Evolutionary conservation across 2,329 filamentous ascomycete species (phyloP), one percentile per base, ranked within the genome.

Genomic region (Microascus cirrosus): DNA sequence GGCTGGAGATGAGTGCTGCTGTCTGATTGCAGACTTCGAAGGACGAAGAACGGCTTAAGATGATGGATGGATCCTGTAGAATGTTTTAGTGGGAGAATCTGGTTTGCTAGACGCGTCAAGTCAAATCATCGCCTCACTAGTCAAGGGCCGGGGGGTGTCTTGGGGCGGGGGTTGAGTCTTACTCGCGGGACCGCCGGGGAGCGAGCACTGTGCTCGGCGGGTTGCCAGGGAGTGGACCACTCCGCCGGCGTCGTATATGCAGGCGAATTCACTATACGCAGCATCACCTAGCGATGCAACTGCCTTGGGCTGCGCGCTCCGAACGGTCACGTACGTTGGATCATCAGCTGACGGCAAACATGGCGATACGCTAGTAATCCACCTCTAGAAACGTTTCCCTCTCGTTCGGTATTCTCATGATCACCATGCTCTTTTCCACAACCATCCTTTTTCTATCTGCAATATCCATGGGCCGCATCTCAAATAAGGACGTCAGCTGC

Each of bases 391-490:
- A 60, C 0, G 59, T 63, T 5, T 58, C 57, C 20, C 62, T 42
- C 60, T 71, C 69, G 28, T 68, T 68, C 6, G 61, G 25, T 18
- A 63, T 62, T 35, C 67, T 64, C 61, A 70, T 63, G 1, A 68
- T 63, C 0, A 69, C 69, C 20, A 60, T 62, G 12, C 63, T 52
- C 57, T 66, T 69, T 1, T 70, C 68, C 0, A 73, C 70, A 18
- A 71, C 65, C 2, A 69, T 58, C 12, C 58, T 59, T 50, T 62
- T 65, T 1, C 56, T 53, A 2, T 66, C 11, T 12, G 7, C 39
- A 39, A 32, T 20, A 2, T 18, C n/a, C 54, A 34, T 50, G 1
- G 36, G 22, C 22, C 20, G 28, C 18, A 39, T 20, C 39, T 56
- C 36, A n/a, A 28, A 56, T 25, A 55, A 56, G 11, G 54, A 56